Percentiles rank a stretch among this genome's conserved stretches.
Conservation (phyloP, 176 grass and related monocot genomes). For the Paspalum notatum region DNA sequence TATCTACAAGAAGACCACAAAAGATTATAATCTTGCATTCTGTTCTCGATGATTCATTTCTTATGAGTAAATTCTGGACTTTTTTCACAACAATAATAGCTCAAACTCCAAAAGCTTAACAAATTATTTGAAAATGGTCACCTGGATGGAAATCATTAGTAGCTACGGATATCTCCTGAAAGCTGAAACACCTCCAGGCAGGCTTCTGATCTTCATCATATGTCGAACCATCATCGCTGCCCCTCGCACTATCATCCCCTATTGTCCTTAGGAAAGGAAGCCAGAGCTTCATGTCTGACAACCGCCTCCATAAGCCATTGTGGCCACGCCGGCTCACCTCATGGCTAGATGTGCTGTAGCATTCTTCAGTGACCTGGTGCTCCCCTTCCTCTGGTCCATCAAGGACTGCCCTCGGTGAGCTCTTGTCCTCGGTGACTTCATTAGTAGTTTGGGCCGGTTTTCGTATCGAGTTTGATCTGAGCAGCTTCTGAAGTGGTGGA, state of each 20-base stretch:
- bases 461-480: constrained; percentile 61
- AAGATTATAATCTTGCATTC: background rate
- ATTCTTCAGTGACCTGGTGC: constrained; percentile 55
- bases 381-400: constrained; percentile 59
- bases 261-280: constrained; percentile 64
- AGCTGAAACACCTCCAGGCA: constrained; percentile 81
- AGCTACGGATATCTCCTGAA: constrained; percentile 69
- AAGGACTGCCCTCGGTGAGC: constrained; percentile 75
- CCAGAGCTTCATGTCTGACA: constrained; percentile 71
- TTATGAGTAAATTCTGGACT: background rate
- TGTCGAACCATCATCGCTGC: constrained; percentile 44
- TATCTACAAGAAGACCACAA: constrained; percentile 55
- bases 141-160: constrained; percentile 82
- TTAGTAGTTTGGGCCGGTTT: constrained; percentile 45
- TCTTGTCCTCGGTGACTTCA: constrained; percentile 55
- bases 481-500: constrained; percentile 63
- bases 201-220: constrained; percentile 68
- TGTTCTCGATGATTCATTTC: background rate
- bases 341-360: constrained; percentile 65
- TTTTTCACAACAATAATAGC: background rate
- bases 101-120: background rate
- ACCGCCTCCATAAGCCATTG: constrained; percentile 67
- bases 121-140: constrained; percentile 5
- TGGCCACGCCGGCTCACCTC: constrained; percentile 46
- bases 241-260: constrained; percentile 49